Base-by-base conservation (phyloP, 163 green algal species). In the Scenedesmus sp. region DNA sequence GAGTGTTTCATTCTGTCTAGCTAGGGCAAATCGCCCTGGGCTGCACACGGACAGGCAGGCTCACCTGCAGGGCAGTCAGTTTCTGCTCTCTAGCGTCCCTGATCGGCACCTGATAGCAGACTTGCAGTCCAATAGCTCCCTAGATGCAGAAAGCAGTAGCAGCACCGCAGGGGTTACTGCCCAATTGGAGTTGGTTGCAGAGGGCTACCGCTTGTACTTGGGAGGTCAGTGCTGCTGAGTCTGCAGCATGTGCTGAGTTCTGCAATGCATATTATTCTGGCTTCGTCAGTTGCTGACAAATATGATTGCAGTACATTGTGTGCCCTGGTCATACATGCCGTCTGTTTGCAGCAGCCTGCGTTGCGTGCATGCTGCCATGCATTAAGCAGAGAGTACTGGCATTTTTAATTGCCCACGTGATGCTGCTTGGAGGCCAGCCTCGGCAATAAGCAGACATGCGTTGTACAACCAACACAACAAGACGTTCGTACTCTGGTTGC, bases 141-240 rank as follows among this genome's bases (percentile, higher is more conserved):
- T 81, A 49, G 35, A 46, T 49, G 72, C 37, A 51, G 72, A 10
- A 44, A 44, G 18, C 35, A 81, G 35, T 35, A 44, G 72, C 72
- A 49, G 72, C 4, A 76, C 72, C 2, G 37, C 42, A 9, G 83
- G 83, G 3, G 59, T 82, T 44, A 81, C 83, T 81, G 59, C 83
- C 5, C 61, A 49, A 40, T 89, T 81, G 30, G 68, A 89, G 85
- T 53, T 73, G 43, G 65, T 89, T 51, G 49, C 43, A 30, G 85
- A 85, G 30, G 59, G 81, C 18, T 76, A 42, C 33, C 53, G 24
- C 43, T 35, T 90, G 44, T 90, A 78, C 35, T 72, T 90, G 9
- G 85, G 85, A 90, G 72, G 85, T 90, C 30, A 49, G 85, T 68
- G 81, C 49, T 73, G 81, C 44, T 86, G 44, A 0, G 46, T 73